A percentile compares a stretch with the other conserved stretches of the same genome.
These are phyloP conservation scores for Pyrenochaeta sp. DNA, from an alignment of 2,329 filamentous ascomycete genomes.

Conservation along the genomic window DNA sequence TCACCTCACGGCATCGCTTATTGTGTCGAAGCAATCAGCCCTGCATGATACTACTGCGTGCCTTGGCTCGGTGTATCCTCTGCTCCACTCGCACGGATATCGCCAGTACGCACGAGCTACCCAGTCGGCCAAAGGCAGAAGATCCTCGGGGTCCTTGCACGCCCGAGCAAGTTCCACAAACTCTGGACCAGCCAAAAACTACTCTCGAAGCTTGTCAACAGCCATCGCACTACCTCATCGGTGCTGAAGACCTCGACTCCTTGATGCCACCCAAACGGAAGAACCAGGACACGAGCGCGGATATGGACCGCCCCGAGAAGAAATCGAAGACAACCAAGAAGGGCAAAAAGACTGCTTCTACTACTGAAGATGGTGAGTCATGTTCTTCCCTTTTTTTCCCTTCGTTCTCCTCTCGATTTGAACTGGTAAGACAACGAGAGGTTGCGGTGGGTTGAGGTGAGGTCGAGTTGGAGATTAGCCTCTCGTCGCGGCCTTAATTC, in stretches of 20 bases:
- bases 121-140: constrained; percentile 3
- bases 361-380: constrained; percentile 5
- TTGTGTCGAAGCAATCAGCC: constrained; percentile 6
- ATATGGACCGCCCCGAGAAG: constrained; percentile 8
- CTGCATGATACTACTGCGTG: constrained; percentile 9
- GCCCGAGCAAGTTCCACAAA: not conserved
- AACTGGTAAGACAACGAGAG: not conserved
- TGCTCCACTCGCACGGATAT: constrained; percentile 15
- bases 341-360: not conserved
- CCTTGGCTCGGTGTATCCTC: constrained; percentile 3
- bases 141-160: not conserved
- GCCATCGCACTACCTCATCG: constrained; percentile 2
- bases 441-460: not conserved
- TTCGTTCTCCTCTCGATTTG: not conserved
- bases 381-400: not conserved
- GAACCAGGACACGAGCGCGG: constrained; percentile 1
- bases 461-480: constrained; percentile 7
- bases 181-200: not conserved
- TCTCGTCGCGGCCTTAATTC: constrained; percentile 17
- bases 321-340: constrained; percentile 9
- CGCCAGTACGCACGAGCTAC: constrained; percentile 14
- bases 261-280: constrained; percentile 23
- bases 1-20: constrained; percentile 6
- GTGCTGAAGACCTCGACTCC: not conserved
- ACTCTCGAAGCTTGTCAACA: not conserved